Evolutionary conservation across 1,139 yeast species (phyloP), one percentile per base, ranked within the genome.

Genomic region (Suhomyces bolitotheri): DNA sequence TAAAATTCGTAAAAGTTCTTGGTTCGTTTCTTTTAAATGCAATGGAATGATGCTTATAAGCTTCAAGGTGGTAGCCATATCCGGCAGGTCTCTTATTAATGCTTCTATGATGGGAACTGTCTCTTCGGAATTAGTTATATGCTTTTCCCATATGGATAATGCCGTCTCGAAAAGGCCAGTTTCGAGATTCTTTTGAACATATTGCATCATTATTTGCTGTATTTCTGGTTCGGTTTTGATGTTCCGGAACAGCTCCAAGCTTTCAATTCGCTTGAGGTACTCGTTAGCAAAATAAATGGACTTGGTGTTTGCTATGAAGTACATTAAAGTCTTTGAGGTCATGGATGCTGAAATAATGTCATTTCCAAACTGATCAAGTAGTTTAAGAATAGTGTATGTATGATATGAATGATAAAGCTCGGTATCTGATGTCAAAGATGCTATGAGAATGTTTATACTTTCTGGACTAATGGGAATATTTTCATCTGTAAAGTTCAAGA

Each of bases 251-350:
- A 13, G 4, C n/a, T n/a, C 14, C 4, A 23, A 12, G 8, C 12
- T 7, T 8, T n/a, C 22, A 16, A 30, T 16, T 27, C 34, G 31
- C 4, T 20, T 8, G 12, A 38, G 29, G 15, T 35, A 27, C 25
- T 34, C 41, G 26, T 48, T 46, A 17, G 45, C 44, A 24, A 39
- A 45, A 31, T 33, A 45, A 8, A 47, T 25, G n/a, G 47, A 37
- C 24, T 38, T 38, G 28, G 33, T 30, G 11, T 41, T 43, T 3
- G 19, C 22, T 7, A 37, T 25, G 14, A 44, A 32, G 27, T 41
- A 45, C 7, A 33, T 19, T 16, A 47, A 22, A 8, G 32, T 19
- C 4, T 16, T 22, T 5, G 25, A 21, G n/a, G 22, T 19, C 6
- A 31, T 5, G 3, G 11, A n/a, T 8, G 12, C 20, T 13, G 12